These are phyloP conservation scores for Rhexocercosporidium sp. DNA, from an alignment of 2,329 filamentous ascomycete genomes.

Conservation along the genomic window DNA sequence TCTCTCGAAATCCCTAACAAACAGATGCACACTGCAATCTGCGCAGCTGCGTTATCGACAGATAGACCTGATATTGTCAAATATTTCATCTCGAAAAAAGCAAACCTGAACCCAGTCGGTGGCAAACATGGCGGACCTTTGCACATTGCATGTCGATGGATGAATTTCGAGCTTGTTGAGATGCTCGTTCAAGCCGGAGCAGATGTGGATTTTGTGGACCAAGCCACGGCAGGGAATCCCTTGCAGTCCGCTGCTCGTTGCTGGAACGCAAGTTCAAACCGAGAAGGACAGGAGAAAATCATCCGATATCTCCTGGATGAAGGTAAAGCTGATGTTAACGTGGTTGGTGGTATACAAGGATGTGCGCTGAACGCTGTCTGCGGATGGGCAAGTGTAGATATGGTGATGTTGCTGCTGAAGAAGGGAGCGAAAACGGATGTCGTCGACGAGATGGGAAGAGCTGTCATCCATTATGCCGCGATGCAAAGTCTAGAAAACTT, in stretches of 20 bases:
- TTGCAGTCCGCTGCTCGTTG: constrained; percentile 19
- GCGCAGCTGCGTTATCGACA: neutral
- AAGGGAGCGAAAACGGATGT: constrained; percentile 13
- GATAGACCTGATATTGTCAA: constrained; percentile 15
- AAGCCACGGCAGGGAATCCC: constrained; percentile 17
- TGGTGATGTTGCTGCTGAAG: constrained; percentile 18
- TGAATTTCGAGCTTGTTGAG: constrained; percentile 14
- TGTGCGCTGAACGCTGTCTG: constrained; percentile 17
- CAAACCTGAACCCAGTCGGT: constrained; percentile 18
- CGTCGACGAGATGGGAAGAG: constrained; percentile 16
- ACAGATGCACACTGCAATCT: constrained; percentile 20
- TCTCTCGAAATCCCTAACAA: constrained; percentile 17
- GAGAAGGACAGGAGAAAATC: neutral
- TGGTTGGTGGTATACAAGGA: constrained; percentile 16
- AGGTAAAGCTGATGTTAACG: constrained; percentile 20
- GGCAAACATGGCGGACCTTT: constrained; percentile 17
- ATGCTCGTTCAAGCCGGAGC: constrained; percentile 17
- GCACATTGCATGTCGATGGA: constrained; percentile 16
- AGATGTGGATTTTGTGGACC: constrained; percentile 18
- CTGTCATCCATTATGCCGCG: constrained; percentile 18
- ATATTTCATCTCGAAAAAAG: constrained; percentile 29
- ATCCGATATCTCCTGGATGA: constrained; percentile 23
- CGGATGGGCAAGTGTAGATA: constrained; percentile 6
- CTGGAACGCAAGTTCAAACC: neutral
- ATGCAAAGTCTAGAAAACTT: constrained; percentile 16